phyloP scores from a whole-genome alignment of 345 rosid species.

The Balakata baccata region DNA sequence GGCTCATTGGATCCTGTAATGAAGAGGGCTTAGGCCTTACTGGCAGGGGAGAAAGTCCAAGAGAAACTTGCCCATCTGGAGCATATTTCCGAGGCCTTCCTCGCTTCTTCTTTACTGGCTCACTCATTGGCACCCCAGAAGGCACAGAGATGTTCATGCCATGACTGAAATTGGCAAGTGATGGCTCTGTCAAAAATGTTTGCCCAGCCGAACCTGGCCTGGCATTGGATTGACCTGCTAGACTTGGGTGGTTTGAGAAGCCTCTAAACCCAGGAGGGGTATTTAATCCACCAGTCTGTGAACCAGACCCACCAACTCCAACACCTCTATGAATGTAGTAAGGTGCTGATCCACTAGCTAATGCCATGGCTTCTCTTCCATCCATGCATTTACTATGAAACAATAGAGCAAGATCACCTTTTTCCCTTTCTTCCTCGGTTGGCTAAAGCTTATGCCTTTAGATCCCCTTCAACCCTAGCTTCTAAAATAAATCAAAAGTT shows the following conservation, averaged over 20 bases:
- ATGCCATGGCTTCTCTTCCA: constrained; percentile 88
- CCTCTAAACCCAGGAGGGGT: constrained; percentile 58
- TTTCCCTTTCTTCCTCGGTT: background rate
- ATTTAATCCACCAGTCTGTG: constrained; percentile 54
- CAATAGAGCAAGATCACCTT: constrained; percentile 15
- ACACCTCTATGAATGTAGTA: constrained; percentile 80
- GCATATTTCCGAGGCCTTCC: constrained; percentile 96
- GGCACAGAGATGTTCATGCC: constrained; percentile 51
- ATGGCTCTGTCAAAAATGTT: constrained; percentile 50
- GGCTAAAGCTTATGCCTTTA: constrained; percentile 7
- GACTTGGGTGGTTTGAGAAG: constrained; percentile 42
- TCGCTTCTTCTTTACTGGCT: constrained; percentile 85
- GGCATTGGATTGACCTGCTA: constrained; percentile 44
- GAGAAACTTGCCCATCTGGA: constrained; percentile 76
- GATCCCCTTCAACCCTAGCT: background rate
- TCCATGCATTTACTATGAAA: constrained; percentile 81
- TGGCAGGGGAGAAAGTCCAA: constrained; percentile 72
- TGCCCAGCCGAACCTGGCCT: constrained; percentile 38
- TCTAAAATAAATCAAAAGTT: background rate
- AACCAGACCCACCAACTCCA: constrained; percentile 40
- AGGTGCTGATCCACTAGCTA: constrained; percentile 72
- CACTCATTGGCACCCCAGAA: constrained; percentile 42
- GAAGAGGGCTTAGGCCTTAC: constrained; percentile 54
- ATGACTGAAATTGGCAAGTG: constrained; percentile 53
- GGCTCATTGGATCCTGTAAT: constrained; percentile 49